Evolutionary conservation across 192 early-diverging fungal species (phyloP).

Genomic region (Spizellomyces sp.): DNA sequence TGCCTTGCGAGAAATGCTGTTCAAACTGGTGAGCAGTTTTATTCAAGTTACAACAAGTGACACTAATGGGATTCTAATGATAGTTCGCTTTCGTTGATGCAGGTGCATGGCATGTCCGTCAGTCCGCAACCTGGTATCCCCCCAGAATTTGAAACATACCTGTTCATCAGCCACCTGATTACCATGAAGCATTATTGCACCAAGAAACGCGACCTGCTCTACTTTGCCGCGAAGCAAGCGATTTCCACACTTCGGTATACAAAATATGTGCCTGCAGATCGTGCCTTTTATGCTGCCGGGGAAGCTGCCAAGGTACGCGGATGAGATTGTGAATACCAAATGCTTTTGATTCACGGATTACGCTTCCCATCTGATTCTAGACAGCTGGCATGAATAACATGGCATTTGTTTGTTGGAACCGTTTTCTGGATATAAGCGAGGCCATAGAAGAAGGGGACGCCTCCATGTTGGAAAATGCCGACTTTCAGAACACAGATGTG

Average conservation of each 20-base stretch:
- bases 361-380: conserved; percentile 22
- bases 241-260: conserved; percentile 58
- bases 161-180: conserved; percentile 54
- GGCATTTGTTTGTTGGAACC: conserved; percentile 70
- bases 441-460: conserved; percentile 65
- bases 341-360: neutral
- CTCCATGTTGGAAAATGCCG: conserved; percentile 54
- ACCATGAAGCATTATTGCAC: conserved; percentile 55
- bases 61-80: neutral
- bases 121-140: conserved; percentile 41
- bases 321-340: neutral
- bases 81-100: neutral
- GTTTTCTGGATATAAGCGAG: conserved; percentile 61
- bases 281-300: conserved; percentile 60
- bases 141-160: conserved; percentile 39
- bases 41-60: neutral
- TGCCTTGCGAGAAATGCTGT: conserved; percentile 51
- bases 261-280: conserved; percentile 53
- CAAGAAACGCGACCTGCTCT: conserved; percentile 51
- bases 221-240: conserved; percentile 58
- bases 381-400: conserved; percentile 58
- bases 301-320: conserved; percentile 50
- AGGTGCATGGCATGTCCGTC: conserved; percentile 29
- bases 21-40: conserved; percentile 44
- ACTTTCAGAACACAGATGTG: conserved; percentile 63